Percentiles rank a stretch among this genome's conserved stretches.
Evolutionary conservation across 2,329 filamentous ascomycete genomes (phyloP).

Genomic region (Pseudogymnoascus sp.): DNA sequence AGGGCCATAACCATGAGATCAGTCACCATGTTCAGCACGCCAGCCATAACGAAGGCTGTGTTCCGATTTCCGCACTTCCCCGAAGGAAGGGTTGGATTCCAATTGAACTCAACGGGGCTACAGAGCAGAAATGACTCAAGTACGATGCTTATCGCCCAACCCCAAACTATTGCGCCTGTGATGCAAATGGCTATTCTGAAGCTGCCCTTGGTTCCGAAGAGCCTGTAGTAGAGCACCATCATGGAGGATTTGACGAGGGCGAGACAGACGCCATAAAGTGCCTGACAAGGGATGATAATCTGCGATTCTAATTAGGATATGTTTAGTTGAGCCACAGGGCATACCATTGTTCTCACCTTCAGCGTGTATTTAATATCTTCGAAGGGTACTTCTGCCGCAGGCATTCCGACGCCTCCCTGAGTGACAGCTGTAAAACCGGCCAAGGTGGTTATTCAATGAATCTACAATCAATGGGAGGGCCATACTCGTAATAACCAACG

Average conservation of each 20-base stretch:
- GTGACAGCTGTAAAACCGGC: conserved; percentile 12
- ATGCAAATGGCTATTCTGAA: conserved; percentile 16
- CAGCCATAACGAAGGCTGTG: conserved; percentile 13
- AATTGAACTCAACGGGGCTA: conserved; percentile 17
- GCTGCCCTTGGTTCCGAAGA: conserved; percentile 15
- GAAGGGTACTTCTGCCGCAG: conserved; percentile 13
- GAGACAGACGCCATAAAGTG: conserved; percentile 15
- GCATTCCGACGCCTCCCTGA: conserved; percentile 15
- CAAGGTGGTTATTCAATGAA: background rate
- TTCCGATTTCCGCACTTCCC: conserved; percentile 3
- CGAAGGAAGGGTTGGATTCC: conserved; percentile 14
- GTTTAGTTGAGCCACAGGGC: background rate
- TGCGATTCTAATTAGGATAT: background rate
- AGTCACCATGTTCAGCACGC: conserved; percentile 30
- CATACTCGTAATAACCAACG: conserved; percentile 15
- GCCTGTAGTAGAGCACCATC: conserved; percentile 15
- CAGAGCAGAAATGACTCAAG: conserved; percentile 17
- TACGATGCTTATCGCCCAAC: conserved; percentile 13
- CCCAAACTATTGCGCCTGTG: conserved; percentile 9
- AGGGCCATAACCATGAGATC: conserved; percentile 32
- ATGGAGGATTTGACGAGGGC: conserved; percentile 15
- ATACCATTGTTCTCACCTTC: conserved; percentile 10
- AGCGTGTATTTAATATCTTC: conserved; percentile 13
- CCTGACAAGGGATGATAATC: conserved; percentile 15
- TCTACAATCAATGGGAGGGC: background rate